Percentiles rank a stretch among this genome's conserved stretches.
These are phyloP conservation scores for Coniferiporia sulphurascens DNA, from an alignment of 1,284 basidiomycete species.

Conservation along the genomic window DNA sequence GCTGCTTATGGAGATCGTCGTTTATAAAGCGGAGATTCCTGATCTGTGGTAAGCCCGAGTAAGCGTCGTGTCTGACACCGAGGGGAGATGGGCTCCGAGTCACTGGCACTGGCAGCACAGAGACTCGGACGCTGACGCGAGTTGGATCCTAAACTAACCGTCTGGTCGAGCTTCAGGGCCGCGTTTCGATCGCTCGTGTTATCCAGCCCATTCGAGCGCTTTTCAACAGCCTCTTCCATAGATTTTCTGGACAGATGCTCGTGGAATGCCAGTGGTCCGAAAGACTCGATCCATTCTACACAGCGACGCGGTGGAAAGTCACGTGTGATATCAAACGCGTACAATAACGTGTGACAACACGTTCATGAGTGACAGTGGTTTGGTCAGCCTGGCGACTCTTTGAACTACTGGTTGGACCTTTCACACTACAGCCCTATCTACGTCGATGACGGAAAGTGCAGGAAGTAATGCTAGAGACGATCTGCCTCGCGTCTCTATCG, in stretches of 20 bases:
- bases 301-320: background rate
- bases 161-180: constrained; percentile 11
- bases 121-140: too few relatives aligned
- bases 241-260: background rate
- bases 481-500: constrained; percentile 57
- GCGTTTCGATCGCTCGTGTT: background rate
- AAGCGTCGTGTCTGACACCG: too few relatives aligned
- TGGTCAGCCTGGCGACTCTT: too few relatives aligned
- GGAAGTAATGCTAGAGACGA: constrained; percentile 39
- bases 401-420: too few relatives aligned
- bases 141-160: background rate
- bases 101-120: too few relatives aligned
- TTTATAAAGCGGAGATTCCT: constrained; percentile 17
- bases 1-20: constrained; percentile 17
- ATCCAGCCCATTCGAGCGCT: background rate
- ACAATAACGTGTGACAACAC: too few relatives aligned
- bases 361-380: too few relatives aligned
- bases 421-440: background rate
- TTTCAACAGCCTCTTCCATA: constrained; percentile 7
- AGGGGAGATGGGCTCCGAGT: too few relatives aligned
- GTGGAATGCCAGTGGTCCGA: background rate
- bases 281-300: too few relatives aligned
- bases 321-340: background rate
- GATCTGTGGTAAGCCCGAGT: constrained; percentile 1
- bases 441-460: constrained; percentile 7